Conservation (phyloP, 345 rosid species). For the Turritis glabra region DNA sequence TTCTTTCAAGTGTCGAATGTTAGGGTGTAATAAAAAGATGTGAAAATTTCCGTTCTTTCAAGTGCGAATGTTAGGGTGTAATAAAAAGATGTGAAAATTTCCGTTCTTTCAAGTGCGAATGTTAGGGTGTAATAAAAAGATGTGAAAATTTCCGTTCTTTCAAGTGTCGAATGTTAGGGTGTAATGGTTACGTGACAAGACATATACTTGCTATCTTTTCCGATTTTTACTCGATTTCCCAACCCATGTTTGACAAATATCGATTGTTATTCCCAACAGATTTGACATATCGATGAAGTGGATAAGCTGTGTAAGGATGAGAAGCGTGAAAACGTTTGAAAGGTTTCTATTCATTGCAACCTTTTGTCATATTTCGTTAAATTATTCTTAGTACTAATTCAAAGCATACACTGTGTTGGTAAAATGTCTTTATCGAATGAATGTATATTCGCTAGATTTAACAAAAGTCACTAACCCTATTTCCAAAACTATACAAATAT, state of each 20-base stretch:
- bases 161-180: neutral
- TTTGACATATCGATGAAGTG: conserved; percentile 29
- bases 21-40: too few species aligned
- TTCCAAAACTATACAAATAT: neutral
- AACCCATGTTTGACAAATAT: conserved; percentile 6
- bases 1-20: neutral
- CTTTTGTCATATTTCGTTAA: conserved; percentile 3
- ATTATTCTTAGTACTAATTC: neutral
- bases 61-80: too few species aligned
- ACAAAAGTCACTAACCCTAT: neutral
- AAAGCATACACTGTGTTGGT: neutral
- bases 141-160: neutral
- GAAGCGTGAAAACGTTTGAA: conserved; percentile 38
- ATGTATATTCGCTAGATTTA: neutral
- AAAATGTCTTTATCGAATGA: conserved; percentile 6
- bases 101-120: too few species aligned
- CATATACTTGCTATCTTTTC: neutral
- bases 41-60: too few species aligned
- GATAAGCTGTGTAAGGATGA: conserved; percentile 77
- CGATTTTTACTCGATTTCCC: neutral
- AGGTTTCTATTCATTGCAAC: neutral
- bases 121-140: too few species aligned
- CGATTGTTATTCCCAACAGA: conserved; percentile 26
- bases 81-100: too few species aligned
- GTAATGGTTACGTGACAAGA: neutral